Evolutionary conservation across 768 basidiomycete species (phyloP).

Genomic region (Leccinum uliginosum): DNA sequence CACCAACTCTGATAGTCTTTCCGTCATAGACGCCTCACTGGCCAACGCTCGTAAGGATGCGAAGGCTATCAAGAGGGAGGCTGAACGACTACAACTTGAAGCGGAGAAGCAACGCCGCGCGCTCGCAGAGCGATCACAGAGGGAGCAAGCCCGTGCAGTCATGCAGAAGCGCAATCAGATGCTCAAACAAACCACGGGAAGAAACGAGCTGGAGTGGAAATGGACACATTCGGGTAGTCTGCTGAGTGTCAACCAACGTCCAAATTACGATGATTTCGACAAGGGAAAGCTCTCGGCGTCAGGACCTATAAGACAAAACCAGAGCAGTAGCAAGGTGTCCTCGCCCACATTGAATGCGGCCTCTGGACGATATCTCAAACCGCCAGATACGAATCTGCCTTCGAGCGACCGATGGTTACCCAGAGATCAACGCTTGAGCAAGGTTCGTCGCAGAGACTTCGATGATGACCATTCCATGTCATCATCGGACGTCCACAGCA

Average conservation of each 20-base stretch:
- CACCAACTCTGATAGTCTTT: slow-evolving; percentile 68
- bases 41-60: slow-evolving; percentile 46
- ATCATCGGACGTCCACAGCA: slow-evolving; percentile 77
- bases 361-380: slow-evolving; percentile 50
- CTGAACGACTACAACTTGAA: slow-evolving; percentile 70
- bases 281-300: slow-evolving; percentile 54
- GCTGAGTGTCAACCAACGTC: slow-evolving; percentile 38
- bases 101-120: slow-evolving; percentile 82
- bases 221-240: slow-evolving; percentile 38
- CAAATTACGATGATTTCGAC: slow-evolving; percentile 23
- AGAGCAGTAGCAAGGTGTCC: slow-evolving; percentile 36
- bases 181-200: slow-evolving; percentile 50
- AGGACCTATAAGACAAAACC: slow-evolving; percentile 61
- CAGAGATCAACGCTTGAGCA: slow-evolving; percentile 60
- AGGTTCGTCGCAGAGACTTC: slow-evolving; percentile 76
- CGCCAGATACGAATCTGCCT: slow-evolving; percentile 31
- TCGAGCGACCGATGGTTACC: slow-evolving; percentile 44
- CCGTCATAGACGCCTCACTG: slow-evolving; percentile 47
- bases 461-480: slow-evolving; percentile 93
- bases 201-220: slow-evolving; percentile 63
- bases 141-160: slow-evolving; percentile 88
- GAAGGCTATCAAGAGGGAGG: slow-evolving; percentile 80
- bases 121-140: slow-evolving; percentile 65
- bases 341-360: slow-evolving; percentile 58
- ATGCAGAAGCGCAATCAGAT: slow-evolving; percentile 85